These are phyloP conservation scores for Rhexocercosporidium sp. DNA, from an alignment of 2,329 filamentous ascomycete genomes.

Conservation along the genomic window DNA sequence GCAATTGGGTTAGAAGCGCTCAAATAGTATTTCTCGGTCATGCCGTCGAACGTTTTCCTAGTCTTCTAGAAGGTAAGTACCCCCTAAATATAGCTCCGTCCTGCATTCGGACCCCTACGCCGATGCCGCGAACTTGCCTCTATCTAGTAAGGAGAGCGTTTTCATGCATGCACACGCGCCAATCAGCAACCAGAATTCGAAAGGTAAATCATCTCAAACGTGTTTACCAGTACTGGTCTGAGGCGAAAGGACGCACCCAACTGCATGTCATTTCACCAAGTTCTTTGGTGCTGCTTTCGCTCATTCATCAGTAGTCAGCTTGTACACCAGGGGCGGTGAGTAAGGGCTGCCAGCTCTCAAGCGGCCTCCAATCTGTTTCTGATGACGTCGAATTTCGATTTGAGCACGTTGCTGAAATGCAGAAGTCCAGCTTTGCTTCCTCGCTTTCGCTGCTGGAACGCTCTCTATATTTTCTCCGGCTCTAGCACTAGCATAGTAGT, in stretches of 20 bases:
- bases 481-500: background rate
- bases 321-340: background rate
- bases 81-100: slow-evolving; percentile 22
- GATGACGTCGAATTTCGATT: background rate
- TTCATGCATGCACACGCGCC: background rate
- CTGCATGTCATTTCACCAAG: background rate
- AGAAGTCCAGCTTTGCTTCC: background rate
- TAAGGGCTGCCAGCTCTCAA: background rate
- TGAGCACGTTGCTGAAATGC: background rate
- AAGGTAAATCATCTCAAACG: background rate
- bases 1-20: background rate
- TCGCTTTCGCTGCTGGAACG: background rate
- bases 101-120: background rate
- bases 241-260: background rate
- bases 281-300: background rate
- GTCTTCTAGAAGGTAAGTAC: slow-evolving; percentile 20
- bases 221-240: background rate
- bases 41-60: slow-evolving; percentile 11
- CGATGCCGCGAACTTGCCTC: background rate
- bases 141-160: background rate
- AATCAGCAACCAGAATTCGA: background rate
- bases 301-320: background rate
- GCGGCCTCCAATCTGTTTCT: background rate
- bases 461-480: background rate
- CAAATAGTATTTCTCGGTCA: slow-evolving; percentile 9